Conservation (phyloP, 257 asterid species). For the Solanum sparsipilum region DNA sequence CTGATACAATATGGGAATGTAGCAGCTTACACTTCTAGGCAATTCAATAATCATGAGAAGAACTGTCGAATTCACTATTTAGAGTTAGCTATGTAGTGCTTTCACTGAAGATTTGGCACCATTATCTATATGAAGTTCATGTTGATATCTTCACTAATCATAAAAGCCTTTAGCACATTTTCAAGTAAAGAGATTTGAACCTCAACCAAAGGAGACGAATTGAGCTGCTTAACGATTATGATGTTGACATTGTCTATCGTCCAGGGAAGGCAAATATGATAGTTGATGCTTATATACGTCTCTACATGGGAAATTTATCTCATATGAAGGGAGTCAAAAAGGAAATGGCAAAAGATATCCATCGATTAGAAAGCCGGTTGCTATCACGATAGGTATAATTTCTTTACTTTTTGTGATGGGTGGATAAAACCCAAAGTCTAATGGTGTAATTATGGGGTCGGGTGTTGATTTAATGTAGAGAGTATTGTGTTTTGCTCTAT, state of each 20-base stretch:
- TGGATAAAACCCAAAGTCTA: neutral
- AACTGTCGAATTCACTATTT: neutral
- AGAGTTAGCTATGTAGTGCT: neutral
- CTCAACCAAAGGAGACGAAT: neutral
- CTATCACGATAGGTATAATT: neutral
- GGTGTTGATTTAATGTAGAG: neutral
- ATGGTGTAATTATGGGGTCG: neutral
- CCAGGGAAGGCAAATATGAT: neutral
- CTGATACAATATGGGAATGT: neutral
- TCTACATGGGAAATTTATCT: neutral
- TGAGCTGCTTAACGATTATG: neutral
- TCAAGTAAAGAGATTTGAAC: neutral
- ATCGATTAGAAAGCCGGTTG: neutral
- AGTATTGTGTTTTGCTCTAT: neutral
- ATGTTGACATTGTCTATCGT: neutral
- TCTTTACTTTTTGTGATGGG: neutral
- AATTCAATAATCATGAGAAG: neutral
- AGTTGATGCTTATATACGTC: neutral
- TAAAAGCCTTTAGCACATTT: neutral
- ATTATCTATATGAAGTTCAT: no score
- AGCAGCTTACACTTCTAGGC: neutral
- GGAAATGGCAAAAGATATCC: neutral
- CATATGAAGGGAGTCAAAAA: no score
- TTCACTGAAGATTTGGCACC: neutral
- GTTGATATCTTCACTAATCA: neutral